A percentile compares a stretch with the other conserved stretches of the same genome.
Evolutionary conservation across 805 yeast genomes (phyloP).

Genomic region (Saccharomyces paradoxus): DNA sequence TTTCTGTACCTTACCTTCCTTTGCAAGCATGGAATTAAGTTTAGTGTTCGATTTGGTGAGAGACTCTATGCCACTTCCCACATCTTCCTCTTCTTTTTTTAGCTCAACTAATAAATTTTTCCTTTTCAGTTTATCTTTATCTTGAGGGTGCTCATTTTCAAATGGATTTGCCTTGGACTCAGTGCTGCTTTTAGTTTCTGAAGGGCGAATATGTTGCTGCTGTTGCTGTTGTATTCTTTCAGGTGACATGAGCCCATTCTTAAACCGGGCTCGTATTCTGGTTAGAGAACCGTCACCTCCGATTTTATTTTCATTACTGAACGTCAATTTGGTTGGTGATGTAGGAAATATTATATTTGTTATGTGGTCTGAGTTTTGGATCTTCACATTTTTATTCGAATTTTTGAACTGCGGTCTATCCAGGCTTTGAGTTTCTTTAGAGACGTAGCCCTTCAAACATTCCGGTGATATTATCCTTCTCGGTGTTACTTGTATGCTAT

Average conservation of each 20-base stretch:
- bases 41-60: background rate
- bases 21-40: constrained; percentile 3
- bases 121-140: constrained; percentile 3
- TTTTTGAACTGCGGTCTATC: constrained; percentile 19
- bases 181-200: background rate
- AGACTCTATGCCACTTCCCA: background rate
- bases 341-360: constrained; percentile 24
- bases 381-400: constrained; percentile 3
- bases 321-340: constrained; percentile 22
- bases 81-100: constrained; percentile 5
- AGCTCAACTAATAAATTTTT: constrained; percentile 14
- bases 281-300: constrained; percentile 27
- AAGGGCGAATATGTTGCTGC: background rate
- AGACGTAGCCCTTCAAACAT: constrained; percentile 11
- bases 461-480: constrained; percentile 21
- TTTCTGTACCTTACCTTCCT: constrained; percentile 1
- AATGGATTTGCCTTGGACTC: background rate
- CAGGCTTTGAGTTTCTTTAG: constrained; percentile 22
- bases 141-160: background rate
- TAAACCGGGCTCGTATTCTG: constrained; percentile 25
- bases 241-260: constrained; percentile 20
- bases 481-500: constrained; percentile 26
- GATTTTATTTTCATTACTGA: constrained; percentile 24
- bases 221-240: constrained; percentile 6
- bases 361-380: constrained; percentile 9